Evolutionary conservation across 2,329 filamentous ascomycete genomes (phyloP).

Genomic region (Botrytis byssoidea): DNA sequence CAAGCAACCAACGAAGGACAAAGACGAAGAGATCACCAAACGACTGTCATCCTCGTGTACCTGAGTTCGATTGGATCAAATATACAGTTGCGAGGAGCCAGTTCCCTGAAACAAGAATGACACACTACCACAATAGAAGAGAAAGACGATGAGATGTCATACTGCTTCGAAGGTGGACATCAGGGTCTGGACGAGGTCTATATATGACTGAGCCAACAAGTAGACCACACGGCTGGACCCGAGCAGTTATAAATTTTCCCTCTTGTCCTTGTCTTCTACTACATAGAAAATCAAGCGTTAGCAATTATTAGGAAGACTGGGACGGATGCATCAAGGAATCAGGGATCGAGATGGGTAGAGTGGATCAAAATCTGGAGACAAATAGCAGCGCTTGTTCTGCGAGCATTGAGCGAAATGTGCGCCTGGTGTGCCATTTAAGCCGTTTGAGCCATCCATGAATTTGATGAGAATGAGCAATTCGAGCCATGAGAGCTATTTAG

Average conservation of each 20-base stretch:
- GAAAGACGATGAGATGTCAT: constrained; percentile 35
- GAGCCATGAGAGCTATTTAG: constrained; percentile 7
- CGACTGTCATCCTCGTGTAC: constrained; percentile 30
- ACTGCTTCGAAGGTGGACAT: constrained; percentile 21
- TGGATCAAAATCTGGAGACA: constrained; percentile 29
- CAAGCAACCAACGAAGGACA: constrained; percentile 31
- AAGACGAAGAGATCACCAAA: constrained; percentile 31
- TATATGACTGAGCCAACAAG: constrained; percentile 31
- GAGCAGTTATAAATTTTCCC: constrained; percentile 34
- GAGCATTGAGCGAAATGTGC: constrained; percentile 24
- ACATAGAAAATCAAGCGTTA: constrained; percentile 31
- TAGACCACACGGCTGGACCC: constrained; percentile 31
- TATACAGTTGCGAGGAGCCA: constrained; percentile 30
- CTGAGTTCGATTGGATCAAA: constrained; percentile 32
- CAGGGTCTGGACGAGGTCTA: constrained; percentile 31
- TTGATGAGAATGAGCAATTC: constrained; percentile 6
- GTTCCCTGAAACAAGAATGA: constrained; percentile 29
- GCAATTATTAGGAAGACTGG: constrained; percentile 23
- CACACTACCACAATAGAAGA: constrained; percentile 19
- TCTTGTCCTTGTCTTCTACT: constrained; percentile 16
- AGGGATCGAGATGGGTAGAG: constrained; percentile 26
- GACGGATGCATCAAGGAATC: constrained; percentile 29
- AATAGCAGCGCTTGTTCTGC: constrained; percentile 22
- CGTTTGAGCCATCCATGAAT: constrained; percentile 13
- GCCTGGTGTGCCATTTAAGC: constrained; percentile 21